A percentile compares a stretch with the other conserved stretches of the same genome.
phyloP scores from a whole-genome alignment of 306 rosid species.

The Quercus suber region DNA sequence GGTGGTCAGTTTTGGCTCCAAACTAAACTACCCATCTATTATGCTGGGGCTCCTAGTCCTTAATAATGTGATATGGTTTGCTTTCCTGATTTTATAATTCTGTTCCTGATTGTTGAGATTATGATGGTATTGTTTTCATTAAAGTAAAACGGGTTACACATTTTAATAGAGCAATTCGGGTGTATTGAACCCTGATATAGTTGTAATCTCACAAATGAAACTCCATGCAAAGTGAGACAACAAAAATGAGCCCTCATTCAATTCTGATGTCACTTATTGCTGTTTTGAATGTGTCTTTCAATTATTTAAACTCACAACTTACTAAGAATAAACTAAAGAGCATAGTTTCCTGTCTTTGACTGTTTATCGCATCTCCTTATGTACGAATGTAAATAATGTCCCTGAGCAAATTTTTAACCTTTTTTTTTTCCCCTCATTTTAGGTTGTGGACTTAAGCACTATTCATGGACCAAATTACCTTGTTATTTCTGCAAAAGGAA shows the following conservation, averaged over 20 bases:
- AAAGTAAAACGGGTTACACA: background rate
- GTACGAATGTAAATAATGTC: background rate
- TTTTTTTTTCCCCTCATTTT: slow-evolving; percentile 11
- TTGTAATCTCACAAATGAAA: background rate
- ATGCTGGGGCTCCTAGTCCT: no score
- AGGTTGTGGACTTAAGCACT: slow-evolving; percentile 73
- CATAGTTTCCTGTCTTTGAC: background rate
- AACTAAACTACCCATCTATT: no score
- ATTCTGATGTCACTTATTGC: background rate
- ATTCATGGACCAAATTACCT: slow-evolving; percentile 62
- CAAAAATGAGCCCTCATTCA: background rate
- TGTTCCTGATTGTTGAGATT: no score
- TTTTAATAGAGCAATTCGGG: background rate
- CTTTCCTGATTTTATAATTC: no score
- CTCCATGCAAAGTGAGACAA: background rate
- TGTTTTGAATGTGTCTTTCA: background rate
- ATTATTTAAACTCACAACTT: background rate
- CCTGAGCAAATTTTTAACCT: background rate
- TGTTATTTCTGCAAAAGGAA: slow-evolving; percentile 50
- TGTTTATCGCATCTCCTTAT: background rate
- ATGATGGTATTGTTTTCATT: background rate
- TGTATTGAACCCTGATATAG: background rate
- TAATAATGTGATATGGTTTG: no score
- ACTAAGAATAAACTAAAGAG: background rate
- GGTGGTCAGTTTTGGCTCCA: no score